Conservation (phyloP, 2,329 filamentous ascomycete genomes). For the Neurospora crassa region DNA sequence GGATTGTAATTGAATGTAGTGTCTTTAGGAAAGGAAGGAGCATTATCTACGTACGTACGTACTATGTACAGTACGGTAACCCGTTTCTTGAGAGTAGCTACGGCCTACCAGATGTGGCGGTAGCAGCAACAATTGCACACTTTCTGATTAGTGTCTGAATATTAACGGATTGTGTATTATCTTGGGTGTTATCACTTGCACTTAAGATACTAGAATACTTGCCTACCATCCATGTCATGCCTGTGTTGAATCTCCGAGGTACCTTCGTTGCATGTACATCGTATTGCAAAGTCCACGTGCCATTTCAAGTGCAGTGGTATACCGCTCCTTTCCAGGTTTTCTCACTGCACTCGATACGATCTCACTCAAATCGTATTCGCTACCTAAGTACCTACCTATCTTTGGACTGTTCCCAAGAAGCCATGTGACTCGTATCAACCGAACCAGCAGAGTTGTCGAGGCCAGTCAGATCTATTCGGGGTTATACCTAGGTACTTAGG, state of each 20-base stretch:
- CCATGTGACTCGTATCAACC: neutral
- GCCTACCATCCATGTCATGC: neutral
- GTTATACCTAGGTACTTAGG: too few species aligned
- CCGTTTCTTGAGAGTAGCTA: too few species aligned
- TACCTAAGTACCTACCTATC: too few species aligned
- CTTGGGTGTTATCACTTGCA: neutral
- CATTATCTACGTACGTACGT: too few species aligned
- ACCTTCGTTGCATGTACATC: neutral
- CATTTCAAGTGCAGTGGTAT: neutral
- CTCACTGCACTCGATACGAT: neutral
- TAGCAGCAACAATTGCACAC: neutral
- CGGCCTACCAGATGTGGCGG: neutral
- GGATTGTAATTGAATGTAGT: too few species aligned
- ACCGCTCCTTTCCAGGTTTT: too few species aligned
- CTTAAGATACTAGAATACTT: neutral
- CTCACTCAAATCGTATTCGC: neutral
- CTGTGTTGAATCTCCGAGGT: too few species aligned
- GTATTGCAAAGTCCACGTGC: neutral
- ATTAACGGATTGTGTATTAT: neutral
- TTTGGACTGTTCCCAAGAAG: neutral
- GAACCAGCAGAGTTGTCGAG: neutral
- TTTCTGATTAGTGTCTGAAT: neutral
- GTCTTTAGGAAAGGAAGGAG: too few species aligned
- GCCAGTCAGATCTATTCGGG: neutral
- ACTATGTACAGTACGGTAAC: too few species aligned